Conservation (phyloP, 768 basidiomycete genomes). For the Dictyophora rubrovolvata region DNA sequence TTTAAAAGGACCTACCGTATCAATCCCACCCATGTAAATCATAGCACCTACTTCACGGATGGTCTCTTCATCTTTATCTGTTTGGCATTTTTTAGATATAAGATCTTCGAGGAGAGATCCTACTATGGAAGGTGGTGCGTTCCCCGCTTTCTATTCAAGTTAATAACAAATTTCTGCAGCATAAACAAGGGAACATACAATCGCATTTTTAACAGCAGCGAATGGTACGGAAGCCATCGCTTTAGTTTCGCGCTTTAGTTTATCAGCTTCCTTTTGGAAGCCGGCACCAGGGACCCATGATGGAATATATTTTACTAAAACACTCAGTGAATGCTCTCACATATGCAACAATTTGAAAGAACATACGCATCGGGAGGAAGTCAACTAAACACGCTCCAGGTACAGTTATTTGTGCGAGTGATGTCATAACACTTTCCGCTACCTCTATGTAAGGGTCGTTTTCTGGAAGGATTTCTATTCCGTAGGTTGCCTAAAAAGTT, state of each 20-base stretch:
- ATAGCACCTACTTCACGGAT: background rate
- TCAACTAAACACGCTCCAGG: constrained; percentile 2
- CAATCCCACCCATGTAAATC: background rate
- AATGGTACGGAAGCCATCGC: background rate
- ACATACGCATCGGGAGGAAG: background rate
- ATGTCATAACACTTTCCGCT: background rate
- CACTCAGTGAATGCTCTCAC: too few relatives aligned
- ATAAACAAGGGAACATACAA: background rate
- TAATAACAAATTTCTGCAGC: background rate
- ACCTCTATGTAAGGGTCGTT: background rate
- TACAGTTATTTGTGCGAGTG: background rate
- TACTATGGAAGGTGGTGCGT: background rate
- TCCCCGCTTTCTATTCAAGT: background rate
- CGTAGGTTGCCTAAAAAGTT: background rate
- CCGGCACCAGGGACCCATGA: background rate
- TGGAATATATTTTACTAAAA: background rate
- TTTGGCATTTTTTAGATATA: background rate
- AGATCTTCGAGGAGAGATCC: background rate
- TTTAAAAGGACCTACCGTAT: background rate
- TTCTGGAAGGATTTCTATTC: background rate
- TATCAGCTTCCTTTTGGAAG: background rate
- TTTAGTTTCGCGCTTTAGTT: background rate
- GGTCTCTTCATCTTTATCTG: background rate
- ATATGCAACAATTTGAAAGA: background rate
- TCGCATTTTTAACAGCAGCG: background rate